These are phyloP conservation scores for Scedosporium apiospermum DNA, from an alignment of 2,329 filamentous ascomycete species.

Conservation along the genomic window DNA sequence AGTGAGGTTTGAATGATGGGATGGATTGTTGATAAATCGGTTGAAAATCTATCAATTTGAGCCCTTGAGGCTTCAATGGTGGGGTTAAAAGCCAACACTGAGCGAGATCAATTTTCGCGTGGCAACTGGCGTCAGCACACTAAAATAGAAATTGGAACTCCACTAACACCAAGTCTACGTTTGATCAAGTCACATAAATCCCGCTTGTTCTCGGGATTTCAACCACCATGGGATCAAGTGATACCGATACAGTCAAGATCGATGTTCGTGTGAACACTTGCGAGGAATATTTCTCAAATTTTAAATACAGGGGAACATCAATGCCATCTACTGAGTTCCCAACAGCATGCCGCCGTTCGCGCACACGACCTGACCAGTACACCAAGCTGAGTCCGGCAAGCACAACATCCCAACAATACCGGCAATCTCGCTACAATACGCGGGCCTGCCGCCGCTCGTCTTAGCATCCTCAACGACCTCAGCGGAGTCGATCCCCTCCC, in stretches of 20 bases:
- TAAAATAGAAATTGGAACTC: not conserved
- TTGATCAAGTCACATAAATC: no score
- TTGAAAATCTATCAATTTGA: not conserved
- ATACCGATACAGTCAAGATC: no score
- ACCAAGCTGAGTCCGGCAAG: constrained; percentile 62
- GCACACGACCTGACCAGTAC: constrained; percentile 69
- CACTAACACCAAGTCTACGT: no score
- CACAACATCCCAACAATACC: constrained; percentile 21
- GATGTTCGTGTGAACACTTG: no score
- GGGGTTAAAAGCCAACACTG: not conserved
- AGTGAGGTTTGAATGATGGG: not conserved
- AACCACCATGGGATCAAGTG: no score
- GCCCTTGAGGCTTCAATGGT: not conserved
- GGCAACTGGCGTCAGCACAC: not conserved
- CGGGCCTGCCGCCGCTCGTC: constrained; percentile 12
- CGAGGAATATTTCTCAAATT: no score
- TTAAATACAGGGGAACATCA: not conserved
- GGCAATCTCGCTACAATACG: constrained; percentile 13
- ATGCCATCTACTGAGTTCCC: constrained; percentile 17
- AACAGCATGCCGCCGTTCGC: constrained; percentile 65
- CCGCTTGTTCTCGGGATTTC: no score
- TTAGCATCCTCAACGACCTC: constrained; percentile 11
- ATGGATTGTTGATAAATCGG: not conserved
- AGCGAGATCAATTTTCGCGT: not conserved
- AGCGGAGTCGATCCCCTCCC: constrained; percentile 19